A percentile compares a stretch with the other conserved stretches of the same genome.
Conservation (phyloP, 345 rosid species). For the Rhodomyrtus tomentosa region DNA sequence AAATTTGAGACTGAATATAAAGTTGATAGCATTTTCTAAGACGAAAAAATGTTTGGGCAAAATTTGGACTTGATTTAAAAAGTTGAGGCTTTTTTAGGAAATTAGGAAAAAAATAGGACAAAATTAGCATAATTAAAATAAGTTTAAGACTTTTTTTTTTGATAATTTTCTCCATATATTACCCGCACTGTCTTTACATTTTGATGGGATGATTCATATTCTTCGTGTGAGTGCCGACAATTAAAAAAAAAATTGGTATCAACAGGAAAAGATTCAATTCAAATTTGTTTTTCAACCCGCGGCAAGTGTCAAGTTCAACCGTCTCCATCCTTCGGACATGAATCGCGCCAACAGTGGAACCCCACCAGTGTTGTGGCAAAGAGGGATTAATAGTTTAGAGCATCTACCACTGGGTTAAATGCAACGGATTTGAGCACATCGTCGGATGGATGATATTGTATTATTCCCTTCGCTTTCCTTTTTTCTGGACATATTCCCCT, state of each 20-base stretch:
- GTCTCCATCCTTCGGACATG: neutral
- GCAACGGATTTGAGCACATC: neutral
- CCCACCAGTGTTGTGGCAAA: neutral
- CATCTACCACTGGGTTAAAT: neutral
- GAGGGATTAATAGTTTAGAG: neutral
- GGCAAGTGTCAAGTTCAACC: neutral
- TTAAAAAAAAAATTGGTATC: neutral
- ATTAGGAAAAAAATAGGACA: too few relatives aligned
- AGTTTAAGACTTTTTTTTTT: too few relatives aligned
- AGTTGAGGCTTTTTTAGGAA: too few relatives aligned
- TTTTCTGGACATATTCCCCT: neutral
- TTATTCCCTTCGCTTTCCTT: accelerated
- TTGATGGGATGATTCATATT: neutral
- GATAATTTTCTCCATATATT: neutral
- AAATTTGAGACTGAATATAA: too few relatives aligned
- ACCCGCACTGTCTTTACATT: neutral
- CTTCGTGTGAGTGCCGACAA: neutral
- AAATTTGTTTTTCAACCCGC: accelerated
- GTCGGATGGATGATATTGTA: neutral
- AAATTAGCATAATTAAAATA: too few relatives aligned
- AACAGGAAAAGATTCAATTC: too few relatives aligned
- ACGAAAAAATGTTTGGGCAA: too few relatives aligned
- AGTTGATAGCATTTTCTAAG: too few relatives aligned
- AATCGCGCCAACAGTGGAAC: neutral
- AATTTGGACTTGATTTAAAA: too few relatives aligned